Conservation (phyloP, 192 early-diverging fungal genomes). For the Haplosporangium gracile region DNA sequence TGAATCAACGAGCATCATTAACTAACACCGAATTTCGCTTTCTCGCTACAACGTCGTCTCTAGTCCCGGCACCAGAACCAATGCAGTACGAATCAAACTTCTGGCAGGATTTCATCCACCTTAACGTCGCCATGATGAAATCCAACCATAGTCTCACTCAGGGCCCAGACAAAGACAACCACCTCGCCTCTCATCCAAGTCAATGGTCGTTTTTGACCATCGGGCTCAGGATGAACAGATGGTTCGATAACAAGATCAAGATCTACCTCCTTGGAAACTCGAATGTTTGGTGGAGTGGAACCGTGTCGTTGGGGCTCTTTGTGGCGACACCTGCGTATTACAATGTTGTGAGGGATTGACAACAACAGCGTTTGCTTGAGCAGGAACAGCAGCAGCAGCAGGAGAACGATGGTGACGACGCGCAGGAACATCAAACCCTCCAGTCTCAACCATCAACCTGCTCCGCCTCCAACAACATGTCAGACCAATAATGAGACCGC, state of each 20-base stretch:
- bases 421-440: too few species aligned
- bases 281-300: constrained; percentile 87
- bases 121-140: constrained; percentile 94
- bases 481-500: constrained; percentile 69
- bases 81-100: constrained; percentile 77
- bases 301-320: constrained; percentile 65
- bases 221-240: constrained; percentile 91
- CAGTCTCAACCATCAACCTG: not conserved
- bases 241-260: constrained; percentile 85
- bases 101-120: constrained; percentile 82
- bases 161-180: constrained; percentile 89
- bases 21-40: not conserved
- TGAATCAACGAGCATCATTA: too few species aligned
- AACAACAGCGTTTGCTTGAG: constrained; percentile 42
- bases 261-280: constrained; percentile 93
- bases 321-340: constrained; percentile 63
- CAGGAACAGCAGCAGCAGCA: not conserved
- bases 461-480: constrained; percentile 36
- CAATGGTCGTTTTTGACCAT: constrained; percentile 90
- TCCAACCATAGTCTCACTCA: constrained; percentile 92
- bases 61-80: not conserved
- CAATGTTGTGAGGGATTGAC: constrained; percentile 67
- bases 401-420: constrained; percentile 13
- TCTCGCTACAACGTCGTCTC: not conserved
- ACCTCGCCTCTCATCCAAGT: constrained; percentile 78